Evolutionary conservation across 2,329 filamentous ascomycete genomes (phyloP).

Genomic region (Pseudocercospora eumusae): DNA sequence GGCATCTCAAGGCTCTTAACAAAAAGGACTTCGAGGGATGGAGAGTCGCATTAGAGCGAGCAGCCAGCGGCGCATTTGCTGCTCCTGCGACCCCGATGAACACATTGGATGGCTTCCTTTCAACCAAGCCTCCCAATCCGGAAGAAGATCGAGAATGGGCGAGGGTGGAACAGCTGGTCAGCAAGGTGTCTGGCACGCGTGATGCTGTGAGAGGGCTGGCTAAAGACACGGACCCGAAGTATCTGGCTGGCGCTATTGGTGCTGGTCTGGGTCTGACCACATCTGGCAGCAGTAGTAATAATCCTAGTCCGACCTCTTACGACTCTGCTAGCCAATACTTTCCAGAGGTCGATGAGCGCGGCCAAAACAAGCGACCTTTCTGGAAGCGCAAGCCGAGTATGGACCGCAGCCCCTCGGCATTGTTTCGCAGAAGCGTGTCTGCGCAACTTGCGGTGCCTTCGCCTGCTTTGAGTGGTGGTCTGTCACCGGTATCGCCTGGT

Average conservation of each 20-base stretch:
- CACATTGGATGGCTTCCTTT: constrained; percentile 20
- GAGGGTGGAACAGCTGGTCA: constrained; percentile 80
- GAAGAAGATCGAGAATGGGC: constrained; percentile 83
- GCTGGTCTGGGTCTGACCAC: constrained; percentile 38
- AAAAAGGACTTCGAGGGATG: constrained; percentile 84
- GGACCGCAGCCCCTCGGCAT: constrained; percentile 44
- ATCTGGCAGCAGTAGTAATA: constrained; percentile 34
- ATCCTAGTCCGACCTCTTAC: constrained; percentile 42
- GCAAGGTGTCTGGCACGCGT: constrained; percentile 80
- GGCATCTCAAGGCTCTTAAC: constrained; percentile 85
- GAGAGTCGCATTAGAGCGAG: constrained; percentile 81
- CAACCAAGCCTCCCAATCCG: constrained; percentile 33
- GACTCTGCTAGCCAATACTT: constrained; percentile 50
- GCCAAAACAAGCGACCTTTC: constrained; percentile 69
- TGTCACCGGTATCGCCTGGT: constrained; percentile 35
- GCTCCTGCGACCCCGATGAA: constrained; percentile 36
- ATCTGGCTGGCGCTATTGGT: constrained; percentile 44
- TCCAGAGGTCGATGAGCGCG: constrained; percentile 35
- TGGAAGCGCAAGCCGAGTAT: constrained; percentile 84
- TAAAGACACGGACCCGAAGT: constrained; percentile 75
- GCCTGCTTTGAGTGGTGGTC: constrained; percentile 34
- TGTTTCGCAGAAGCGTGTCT: constrained; percentile 54
- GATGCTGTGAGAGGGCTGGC: constrained; percentile 86
- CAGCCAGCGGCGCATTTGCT: constrained; percentile 44
- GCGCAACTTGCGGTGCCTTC: constrained; percentile 55